Percentiles rank a stretch among this genome's conserved stretches.
Evolutionary conservation across 192 early-diverging fungal genomes (phyloP).

Genomic region (Mortierella antarctica): DNA sequence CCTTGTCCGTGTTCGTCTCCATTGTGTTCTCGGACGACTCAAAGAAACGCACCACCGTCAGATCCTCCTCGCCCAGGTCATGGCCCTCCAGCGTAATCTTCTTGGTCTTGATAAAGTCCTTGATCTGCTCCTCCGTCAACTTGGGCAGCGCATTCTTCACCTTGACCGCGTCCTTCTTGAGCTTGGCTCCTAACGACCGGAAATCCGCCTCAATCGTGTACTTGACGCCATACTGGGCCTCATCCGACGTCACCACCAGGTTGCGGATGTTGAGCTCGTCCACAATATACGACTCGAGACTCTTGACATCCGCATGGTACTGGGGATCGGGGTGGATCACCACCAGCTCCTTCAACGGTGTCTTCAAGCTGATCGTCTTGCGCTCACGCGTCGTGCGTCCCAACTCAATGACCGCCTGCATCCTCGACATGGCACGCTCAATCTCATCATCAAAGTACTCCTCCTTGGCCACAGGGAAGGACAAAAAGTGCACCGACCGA

Average conservation of each 20-base stretch:
- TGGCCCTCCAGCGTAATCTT: conserved; percentile 84
- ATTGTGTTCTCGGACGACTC: conserved; percentile 73
- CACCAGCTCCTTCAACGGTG: conserved; percentile 91
- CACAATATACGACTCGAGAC: conserved; percentile 87
- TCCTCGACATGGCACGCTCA: conserved; percentile 93
- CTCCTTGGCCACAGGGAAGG: conserved; percentile 91
- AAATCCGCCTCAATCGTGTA: conserved; percentile 93
- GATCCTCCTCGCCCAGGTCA: conserved; percentile 81
- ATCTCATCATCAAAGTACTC: conserved; percentile 97
- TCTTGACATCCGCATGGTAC: conserved; percentile 87
- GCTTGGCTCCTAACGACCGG: conserved; percentile 88
- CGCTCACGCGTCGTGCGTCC: conserved; percentile 92
- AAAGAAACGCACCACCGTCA: conserved; percentile 89
- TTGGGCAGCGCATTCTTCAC: conserved; percentile 86
- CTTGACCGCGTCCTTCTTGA: conserved; percentile 89
- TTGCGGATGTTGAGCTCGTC: conserved; percentile 95
- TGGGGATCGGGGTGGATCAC: conserved; percentile 89
- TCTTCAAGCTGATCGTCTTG: conserved; percentile 94
- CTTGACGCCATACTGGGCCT: conserved; percentile 91
- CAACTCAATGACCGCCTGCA: conserved; percentile 97
- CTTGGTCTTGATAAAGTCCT: conserved; percentile 77
- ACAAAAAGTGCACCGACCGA: conserved; percentile 93
- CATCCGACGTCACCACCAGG: conserved; percentile 89
- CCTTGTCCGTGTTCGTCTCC: conserved; percentile 82
- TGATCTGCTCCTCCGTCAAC: conserved; percentile 80